Percentiles rank a stretch among this genome's conserved stretches.
Evolutionary conservation across 148 eudicot genomes (phyloP).

Genomic region (Nepenthes gracilis): DNA sequence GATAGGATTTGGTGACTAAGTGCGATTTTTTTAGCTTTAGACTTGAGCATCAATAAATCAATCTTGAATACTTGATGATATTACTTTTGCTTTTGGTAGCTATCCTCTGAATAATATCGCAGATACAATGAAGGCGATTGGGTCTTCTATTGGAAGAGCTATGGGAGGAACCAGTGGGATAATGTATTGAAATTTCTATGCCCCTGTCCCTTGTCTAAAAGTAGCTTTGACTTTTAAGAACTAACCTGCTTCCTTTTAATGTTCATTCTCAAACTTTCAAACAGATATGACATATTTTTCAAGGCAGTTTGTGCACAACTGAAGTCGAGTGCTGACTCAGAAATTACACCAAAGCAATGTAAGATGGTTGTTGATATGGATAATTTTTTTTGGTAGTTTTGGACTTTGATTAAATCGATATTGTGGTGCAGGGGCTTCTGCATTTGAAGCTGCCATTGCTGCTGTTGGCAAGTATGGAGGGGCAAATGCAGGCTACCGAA

Average conservation of each 20-base stretch:
- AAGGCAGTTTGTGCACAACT: slow-evolving; percentile 75
- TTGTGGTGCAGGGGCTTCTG: slow-evolving; percentile 58
- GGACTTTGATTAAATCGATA: background rate
- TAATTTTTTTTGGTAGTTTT: background rate
- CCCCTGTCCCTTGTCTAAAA: background rate
- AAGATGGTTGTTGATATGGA: slow-evolving; percentile 10
- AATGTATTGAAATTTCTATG: slow-evolving; percentile 27
- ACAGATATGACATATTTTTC: slow-evolving; percentile 76
- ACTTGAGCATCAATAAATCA: background rate
- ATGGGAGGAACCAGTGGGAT: slow-evolving; percentile 99
- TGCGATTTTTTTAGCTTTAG: background rate
- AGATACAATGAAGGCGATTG: slow-evolving; percentile 74
- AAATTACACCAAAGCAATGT: slow-evolving; percentile 46
- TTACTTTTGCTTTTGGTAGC: slow-evolving; percentile 26
- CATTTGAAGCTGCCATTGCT: slow-evolving; percentile 75
- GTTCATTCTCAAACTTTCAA: slow-evolving; percentile 1
- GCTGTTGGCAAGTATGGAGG: slow-evolving; percentile 92
- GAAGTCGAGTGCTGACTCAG: slow-evolving; percentile 34
- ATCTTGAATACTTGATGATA: background rate
- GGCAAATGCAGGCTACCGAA: slow-evolving; percentile 83
- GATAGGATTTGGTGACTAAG: too few relatives aligned
- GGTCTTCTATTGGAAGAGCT: slow-evolving; percentile 71
- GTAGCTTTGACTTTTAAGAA: too few relatives aligned
- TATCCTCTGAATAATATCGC: slow-evolving; percentile 89
- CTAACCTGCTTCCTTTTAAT: background rate